Base-by-base conservation (phyloP, 1,284 basidiomycete species). In the Trichosporon inkin region DNA sequence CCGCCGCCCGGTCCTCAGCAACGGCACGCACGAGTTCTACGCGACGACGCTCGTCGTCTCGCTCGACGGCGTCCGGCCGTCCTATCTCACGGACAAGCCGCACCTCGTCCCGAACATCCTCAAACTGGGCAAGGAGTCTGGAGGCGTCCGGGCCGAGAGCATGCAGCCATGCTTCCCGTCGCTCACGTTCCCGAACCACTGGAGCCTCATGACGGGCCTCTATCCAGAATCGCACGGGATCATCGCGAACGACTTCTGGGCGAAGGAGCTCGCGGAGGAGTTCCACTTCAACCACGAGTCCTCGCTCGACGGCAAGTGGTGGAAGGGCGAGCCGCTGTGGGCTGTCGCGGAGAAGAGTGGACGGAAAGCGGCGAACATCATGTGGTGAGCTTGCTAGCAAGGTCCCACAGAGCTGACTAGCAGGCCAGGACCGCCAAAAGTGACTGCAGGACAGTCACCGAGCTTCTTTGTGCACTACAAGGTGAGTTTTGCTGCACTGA, bases 181-280 rank as follows among this genome's bases (percentile, higher is more conserved):
- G 0, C 77, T 93, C 64, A 95, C 93, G 0, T 96, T 96, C 70
- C 93, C 90, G 84, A 92, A 92, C 72, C 90, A 93, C 71, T 93
- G 90, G 91, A 77, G 87, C 6, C 71, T 92, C 19, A 86, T 92
- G 86, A 94, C 91, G 17, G 91, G 91, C 2, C 81, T 94, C 0
- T 85, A 92, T 71, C 88, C 89, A 0, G 89, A 92, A 73, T 87
- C 86, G 19, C 89, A 92, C 73, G 93, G 92, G 6, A 93, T 96
- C 56, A 84, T 96, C 11, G 92, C 86, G 13, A 96, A 96, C 71
- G 89, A 90, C 69, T 96, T 96, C 71, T 92, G 85, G 84, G 90
- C 92, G 71, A 90, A 89, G 0, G 72, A 72, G 6, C 80, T 81
- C 0, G 67, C 82, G 28, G 77, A 53, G 20, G 62, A 67, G 37